Percentiles rank a stretch among this genome's conserved stretches.
Conservation (phyloP, 495 filamentous ascomycete species). For the Penicillium odoratum region DNA sequence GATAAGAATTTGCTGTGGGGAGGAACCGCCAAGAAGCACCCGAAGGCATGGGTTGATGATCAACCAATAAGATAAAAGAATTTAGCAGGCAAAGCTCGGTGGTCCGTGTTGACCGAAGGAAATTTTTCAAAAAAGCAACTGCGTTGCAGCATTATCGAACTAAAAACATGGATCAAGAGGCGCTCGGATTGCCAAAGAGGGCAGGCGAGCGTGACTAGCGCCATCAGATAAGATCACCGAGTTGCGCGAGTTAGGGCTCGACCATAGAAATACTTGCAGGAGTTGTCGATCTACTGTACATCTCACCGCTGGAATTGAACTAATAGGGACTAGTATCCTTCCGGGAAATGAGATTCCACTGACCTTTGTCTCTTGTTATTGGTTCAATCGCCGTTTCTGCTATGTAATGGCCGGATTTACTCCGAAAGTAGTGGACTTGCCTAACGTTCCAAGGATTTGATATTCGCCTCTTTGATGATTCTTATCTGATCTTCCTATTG, state of each 20-base stretch:
- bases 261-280: not conserved
- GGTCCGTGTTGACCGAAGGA: conserved; percentile 3
- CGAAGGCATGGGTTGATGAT: conserved; percentile 13
- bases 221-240: conserved; percentile 38
- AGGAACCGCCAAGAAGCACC: conserved; percentile 1
- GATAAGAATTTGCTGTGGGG: conserved; percentile 26
- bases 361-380: conserved; percentile 12
- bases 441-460: conserved; percentile 24
- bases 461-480: conserved; percentile 1
- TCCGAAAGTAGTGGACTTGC: conserved; percentile 7
- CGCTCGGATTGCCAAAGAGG: conserved; percentile 14
- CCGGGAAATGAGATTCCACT: conserved; percentile 9
- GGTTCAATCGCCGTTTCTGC: conserved; percentile 22
- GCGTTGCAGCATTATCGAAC: conserved; percentile 16
- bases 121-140: conserved; percentile 2
- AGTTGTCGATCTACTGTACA: conserved; percentile 26
- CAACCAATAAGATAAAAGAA: conserved; percentile 6
- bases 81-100: conserved; percentile 5
- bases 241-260: conserved; percentile 13
- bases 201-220: conserved; percentile 17
- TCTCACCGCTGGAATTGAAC: conserved; percentile 18
- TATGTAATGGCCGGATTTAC: conserved; percentile 24
- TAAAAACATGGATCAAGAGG: conserved; percentile 14
- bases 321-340: conserved; percentile 9
- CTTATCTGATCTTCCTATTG: not conserved